A percentile compares a stretch with the other conserved stretches of the same genome.
Evolutionary conservation across 345 rosid genomes (phyloP).

Genomic region (Dipteronia sinensis): DNA sequence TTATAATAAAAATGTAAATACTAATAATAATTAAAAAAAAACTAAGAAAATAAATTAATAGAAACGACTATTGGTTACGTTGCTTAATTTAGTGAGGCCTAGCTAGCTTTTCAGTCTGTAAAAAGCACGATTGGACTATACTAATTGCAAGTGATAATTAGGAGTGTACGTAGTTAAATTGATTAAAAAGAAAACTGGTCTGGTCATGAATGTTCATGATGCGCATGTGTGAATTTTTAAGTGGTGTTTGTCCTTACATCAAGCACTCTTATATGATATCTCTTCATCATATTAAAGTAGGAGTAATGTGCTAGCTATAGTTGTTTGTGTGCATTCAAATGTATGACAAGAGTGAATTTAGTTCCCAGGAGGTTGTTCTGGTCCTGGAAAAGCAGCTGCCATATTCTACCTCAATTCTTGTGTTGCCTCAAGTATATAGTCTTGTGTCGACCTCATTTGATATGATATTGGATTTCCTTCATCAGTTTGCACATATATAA

Average conservation of each 20-base stretch:
- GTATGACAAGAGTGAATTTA: neutral
- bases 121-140: no score
- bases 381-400: neutral
- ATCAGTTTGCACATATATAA: no score
- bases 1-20: no score
- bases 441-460: conserved; percentile 6
- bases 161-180: no score
- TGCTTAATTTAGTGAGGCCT: no score
- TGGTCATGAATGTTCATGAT: neutral
- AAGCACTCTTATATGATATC: neutral
- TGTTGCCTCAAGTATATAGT: neutral
- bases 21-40: no score
- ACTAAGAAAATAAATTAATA: no score
- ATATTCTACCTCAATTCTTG: neutral
- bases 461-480: neutral
- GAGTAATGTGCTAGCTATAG: neutral
- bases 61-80: no score
- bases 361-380: neutral
- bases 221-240: neutral
- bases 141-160: no score
- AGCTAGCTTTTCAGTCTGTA: no score
- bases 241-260: neutral
- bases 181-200: neutral
- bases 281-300: neutral
- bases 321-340: neutral